A percentile compares a stretch with the other conserved stretches of the same genome.
Conservation (phyloP, 2,329 filamentous ascomycete genomes). For the Ramularia collo-cygni region DNA sequence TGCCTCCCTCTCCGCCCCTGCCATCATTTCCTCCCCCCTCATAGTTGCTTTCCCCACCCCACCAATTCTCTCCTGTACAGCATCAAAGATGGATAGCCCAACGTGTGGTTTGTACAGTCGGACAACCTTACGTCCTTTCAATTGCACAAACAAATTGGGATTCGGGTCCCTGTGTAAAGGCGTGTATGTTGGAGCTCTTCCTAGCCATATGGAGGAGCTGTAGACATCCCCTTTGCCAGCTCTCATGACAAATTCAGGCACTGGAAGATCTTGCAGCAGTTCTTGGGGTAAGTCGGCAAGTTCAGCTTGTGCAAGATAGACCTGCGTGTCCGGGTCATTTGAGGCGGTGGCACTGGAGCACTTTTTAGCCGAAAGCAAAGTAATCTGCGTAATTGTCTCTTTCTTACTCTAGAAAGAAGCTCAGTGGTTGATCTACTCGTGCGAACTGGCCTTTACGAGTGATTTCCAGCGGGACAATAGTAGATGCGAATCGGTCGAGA, state of each 20-base stretch:
- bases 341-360: constrained; percentile 24
- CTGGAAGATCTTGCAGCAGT: constrained; percentile 60
- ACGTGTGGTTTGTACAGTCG: constrained; percentile 60
- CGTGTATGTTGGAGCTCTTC: constrained; percentile 77
- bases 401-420: constrained; percentile 52
- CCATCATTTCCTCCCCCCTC: constrained; percentile 86
- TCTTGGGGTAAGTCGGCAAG: constrained; percentile 59
- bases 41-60: constrained; percentile 44
- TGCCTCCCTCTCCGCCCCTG: constrained; percentile 60
- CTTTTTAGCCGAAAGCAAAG: too few species aligned
- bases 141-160: constrained; percentile 82
- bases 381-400: too few species aligned
- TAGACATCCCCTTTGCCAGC: constrained; percentile 80
- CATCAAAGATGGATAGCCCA: constrained; percentile 59
- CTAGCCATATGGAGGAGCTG: constrained; percentile 79
- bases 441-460: constrained; percentile 45
- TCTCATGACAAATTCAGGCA: constrained; percentile 55
- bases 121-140: constrained; percentile 65
- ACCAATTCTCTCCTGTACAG: constrained; percentile 37
- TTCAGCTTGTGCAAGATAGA: constrained; percentile 83
- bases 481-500: constrained; percentile 40
- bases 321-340: constrained; percentile 26
- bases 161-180: constrained; percentile 91
- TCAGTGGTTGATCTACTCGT: constrained; percentile 55
- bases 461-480: constrained; percentile 54